These are phyloP conservation scores for Amanita muscaria DNA, from an alignment of 768 basidiomycete species.

Conservation along the genomic window DNA sequence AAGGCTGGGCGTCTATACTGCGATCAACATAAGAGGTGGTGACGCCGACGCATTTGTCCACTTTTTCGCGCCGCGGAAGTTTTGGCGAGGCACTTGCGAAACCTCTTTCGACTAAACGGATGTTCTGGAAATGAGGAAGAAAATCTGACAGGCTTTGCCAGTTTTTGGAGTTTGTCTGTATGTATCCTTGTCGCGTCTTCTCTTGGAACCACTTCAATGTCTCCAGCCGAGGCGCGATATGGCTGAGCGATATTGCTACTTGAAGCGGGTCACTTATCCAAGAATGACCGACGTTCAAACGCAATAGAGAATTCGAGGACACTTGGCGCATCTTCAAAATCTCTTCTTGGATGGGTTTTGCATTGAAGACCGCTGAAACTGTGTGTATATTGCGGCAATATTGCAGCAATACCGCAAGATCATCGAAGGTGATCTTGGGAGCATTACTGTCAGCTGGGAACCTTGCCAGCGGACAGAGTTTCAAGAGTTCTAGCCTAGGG, in stretches of 20 bases:
- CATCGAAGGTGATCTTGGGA: slow-evolving; percentile 53
- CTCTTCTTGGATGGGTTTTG: slow-evolving; percentile 34
- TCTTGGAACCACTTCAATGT: slow-evolving; percentile 71
- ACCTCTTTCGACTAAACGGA: slow-evolving; percentile 54
- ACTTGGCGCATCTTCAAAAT: slow-evolving; percentile 36
- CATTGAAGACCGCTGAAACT: slow-evolving; percentile 57
- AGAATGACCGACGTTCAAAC: slow-evolving; percentile 71
- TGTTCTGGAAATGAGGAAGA: slow-evolving; percentile 62
- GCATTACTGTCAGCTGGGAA: slow-evolving; percentile 46
- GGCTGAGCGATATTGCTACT: slow-evolving; percentile 64
- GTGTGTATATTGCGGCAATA: slow-evolving; percentile 57
- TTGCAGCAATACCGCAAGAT: slow-evolving; percentile 48
- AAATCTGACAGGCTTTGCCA: slow-evolving; percentile 66
- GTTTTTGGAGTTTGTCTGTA: slow-evolving; percentile 54
- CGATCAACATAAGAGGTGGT: slow-evolving; percentile 23
- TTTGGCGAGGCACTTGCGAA: slow-evolving; percentile 21
- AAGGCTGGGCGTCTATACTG: slow-evolving; percentile 24
- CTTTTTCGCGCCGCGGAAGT: slow-evolving; percentile 20
- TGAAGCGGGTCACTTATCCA: slow-evolving; percentile 63
- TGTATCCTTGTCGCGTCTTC: slow-evolving; percentile 61
- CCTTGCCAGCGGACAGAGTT: slow-evolving; percentile 58
- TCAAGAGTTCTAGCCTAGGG: slow-evolving; percentile 61
- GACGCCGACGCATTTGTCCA: slow-evolving; percentile 43
- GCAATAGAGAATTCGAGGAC: slow-evolving; percentile 59
- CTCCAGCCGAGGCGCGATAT: slow-evolving; percentile 65